Base-by-base conservation (phyloP, 192 early-diverging fungal genomes). In the Spinellus fusiger region DNA sequence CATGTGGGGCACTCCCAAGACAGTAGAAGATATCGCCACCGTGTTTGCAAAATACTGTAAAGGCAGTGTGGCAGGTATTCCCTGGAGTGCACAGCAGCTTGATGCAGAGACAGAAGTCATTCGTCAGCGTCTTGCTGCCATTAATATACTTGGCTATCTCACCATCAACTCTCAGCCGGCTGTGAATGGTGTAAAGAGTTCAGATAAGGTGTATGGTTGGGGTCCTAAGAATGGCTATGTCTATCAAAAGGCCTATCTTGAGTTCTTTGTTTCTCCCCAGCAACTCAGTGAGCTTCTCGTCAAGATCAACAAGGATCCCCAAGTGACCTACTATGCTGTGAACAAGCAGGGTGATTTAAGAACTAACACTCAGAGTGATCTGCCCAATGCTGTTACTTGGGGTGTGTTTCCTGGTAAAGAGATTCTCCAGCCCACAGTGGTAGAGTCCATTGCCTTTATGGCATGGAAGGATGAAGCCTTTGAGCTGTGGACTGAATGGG, bases 401-500 rank as follows among this genome's bases (percentile, higher is more conserved):
- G 97, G 97, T 49, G 95, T 99, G 8, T 99, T 99, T 77, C 93
- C 94, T 5, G 94, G 95, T 47, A 89, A 92, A 49, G 92, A 95
- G 64, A 88, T 99, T 50, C 79, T 98, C 22, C 94, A 99, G 76
- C 93, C 95, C 5, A 96, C 97, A 16, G 77, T 96, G 49, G 94
- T 99, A n/a, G 97, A 99, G 63, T 70, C 86, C 56, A 82, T 78
- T 47, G 87, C 83, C 48, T 99, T 99, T 70, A 78, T 93, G 76
- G 93, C 97, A 1, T 99, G 97, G 97, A 92, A 92, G 69, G 91
- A 95, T 34, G 97, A 99, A 70, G 97, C 95, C 5, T 97, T 93
- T 68, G 86, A 86, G 54, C 74, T 95, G 9, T 99, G 97, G 95
- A 75, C 77, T 37, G 84, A 93, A 74, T 99, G 95, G 97, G 85